Evolutionary conservation across 768 basidiomycete genomes (phyloP), one percentile per base, ranked within the genome.

Genomic region (Boletus vermiculosoides): DNA sequence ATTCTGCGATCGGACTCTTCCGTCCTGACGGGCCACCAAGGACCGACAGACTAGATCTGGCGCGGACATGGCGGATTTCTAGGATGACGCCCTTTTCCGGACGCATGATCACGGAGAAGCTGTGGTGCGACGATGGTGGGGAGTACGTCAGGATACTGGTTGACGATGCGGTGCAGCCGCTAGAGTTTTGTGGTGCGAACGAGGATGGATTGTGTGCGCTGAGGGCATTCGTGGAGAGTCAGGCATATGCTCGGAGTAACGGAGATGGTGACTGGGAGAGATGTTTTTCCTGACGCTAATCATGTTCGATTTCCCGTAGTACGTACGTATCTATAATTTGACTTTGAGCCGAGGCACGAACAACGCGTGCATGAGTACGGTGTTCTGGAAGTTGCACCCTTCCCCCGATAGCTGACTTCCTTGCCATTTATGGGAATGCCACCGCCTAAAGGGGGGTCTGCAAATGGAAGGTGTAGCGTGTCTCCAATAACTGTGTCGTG

Each of bases 141-240:
- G 78, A 80, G 59, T 86, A 79, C 63, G 82, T 94, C 28, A 76
- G 92, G 60, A 77, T 94, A n/a, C 72, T 94, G 22, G 84, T 94
- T 54, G 88, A 92, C 58, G 88, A 93, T 60, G 85, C 80, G 6
- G 64, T 89, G 33, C 84, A 87, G 67, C 80, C 83, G 0, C 65
- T 88, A 36, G 74, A 72, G 47, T 86, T 90, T 65, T 90, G 87
- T 64, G 78, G 76, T 22, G 83, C 76, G 62, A 70, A 66, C 39
- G 59, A 70, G 45, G 66, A 84, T 52, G 84, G 88, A 11, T 45
- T 94, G 57, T 94, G 92, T 64, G 68, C 74, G 54, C 64, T 96
- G 50, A 71, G 78, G 9, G 76, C 74, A 7, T 94, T 94, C 64
- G 81, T 93, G 44, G 73, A 78, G 54, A 89, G 86, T 66, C 91